Base-by-base conservation (phyloP, 345 rosid species). In the Aegle marmelos region DNA sequence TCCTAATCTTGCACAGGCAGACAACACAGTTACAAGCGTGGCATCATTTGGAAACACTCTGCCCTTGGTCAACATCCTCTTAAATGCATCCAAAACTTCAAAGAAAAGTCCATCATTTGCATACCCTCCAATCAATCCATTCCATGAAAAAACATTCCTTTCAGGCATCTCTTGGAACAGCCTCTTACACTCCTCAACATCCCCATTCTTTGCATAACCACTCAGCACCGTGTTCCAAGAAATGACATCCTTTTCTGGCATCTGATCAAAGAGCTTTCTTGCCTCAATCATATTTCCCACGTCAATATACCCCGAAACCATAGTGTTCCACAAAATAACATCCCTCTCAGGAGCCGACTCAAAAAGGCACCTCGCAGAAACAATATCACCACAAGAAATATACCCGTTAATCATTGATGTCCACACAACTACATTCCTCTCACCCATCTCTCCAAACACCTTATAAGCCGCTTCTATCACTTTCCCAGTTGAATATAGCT, bases 61-160 rank as follows among this genome's bases (percentile, higher is more conserved):
- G 41, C 78, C 85, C 79, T 92, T 93, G 6, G 60, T 71, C 61
- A 89, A 77, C 97, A 91, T 91, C 80, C 86, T 85, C 78, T 86
- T 86, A 74, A 95, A 92, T 72, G 87, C 68, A 77, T 37, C 80
- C 85, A 92, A 80, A 76, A 90, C 92, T 83, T 92, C 75, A 24
- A 50, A 69, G 78, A 83, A 81, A 39, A 37, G 13, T 14, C 89
- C 97, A 60, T 64, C 81, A 60, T 60, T 86, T 24, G 88, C 84
- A 78, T 86, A 90, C 3, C 98, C 93, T 68, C 89, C 90, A 62
- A 93, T 71, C 87, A 93, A 76, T 41, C 87, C 90, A 74, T 91
- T 95, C 99, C 94, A 95, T 7, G 98, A 92, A 68, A 95, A 93
- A 21, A 87, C 78, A 82, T 93, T 91, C 84, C 87, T 84, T 82